Conservation (phyloP, 2,329 filamentous ascomycete species). For the Fonsecaea erecta region DNA sequence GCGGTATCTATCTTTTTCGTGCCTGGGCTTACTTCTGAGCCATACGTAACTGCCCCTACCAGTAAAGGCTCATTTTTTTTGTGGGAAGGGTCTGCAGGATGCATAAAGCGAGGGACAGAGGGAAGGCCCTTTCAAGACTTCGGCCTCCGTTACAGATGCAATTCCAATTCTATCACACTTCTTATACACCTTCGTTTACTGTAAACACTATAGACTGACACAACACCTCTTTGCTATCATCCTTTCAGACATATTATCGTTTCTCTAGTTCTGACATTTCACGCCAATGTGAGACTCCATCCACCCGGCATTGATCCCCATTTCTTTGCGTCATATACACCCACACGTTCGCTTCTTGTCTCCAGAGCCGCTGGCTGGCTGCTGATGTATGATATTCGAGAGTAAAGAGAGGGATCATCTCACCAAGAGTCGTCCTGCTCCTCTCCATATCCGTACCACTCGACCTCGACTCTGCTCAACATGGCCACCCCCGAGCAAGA, state of each 20-base stretch:
- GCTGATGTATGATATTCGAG: conserved; percentile 5
- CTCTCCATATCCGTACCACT: neutral
- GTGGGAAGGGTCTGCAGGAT: neutral
- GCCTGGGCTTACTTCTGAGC: conserved; percentile 3
- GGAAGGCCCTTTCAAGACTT: neutral
- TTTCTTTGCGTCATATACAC: conserved; percentile 15
- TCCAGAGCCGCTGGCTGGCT: conserved; percentile 25
- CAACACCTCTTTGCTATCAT: neutral
- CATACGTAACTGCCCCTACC: neutral
- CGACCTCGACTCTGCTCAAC: conserved; percentile 1
- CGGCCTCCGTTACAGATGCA: conserved; percentile 8
- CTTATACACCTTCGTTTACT: conserved; percentile 14
- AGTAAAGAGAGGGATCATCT: conserved; percentile 4
- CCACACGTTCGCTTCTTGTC: conserved; percentile 14
- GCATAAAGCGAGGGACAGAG: conserved; percentile 10
- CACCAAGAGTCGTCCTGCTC: neutral
- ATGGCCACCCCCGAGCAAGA: conserved; percentile 47
- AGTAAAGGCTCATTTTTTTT: neutral
- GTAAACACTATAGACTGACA: neutral
- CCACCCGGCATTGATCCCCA: neutral
- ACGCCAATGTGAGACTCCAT: neutral
- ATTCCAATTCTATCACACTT: neutral
- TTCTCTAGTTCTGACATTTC: neutral
- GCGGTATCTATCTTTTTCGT: conserved; percentile 5
- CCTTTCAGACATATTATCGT: neutral